Base-by-base conservation (phyloP, 108 stramenopile species). In the Discostella pseudostelligera region DNA sequence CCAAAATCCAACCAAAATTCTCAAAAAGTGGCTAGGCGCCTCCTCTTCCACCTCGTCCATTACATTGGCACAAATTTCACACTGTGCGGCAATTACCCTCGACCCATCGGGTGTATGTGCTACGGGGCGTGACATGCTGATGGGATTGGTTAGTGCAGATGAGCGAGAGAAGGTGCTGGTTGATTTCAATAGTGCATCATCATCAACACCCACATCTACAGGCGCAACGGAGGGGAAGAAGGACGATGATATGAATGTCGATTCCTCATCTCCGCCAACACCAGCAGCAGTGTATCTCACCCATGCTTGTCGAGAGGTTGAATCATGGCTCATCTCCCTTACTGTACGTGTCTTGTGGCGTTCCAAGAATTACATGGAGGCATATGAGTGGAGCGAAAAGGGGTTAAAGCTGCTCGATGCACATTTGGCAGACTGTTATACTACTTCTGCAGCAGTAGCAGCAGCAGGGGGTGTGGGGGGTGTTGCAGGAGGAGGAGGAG, bases 21-120 rank as follows among this genome's bases (percentile, higher is more conserved):
- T 92, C 17, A 84, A 88, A 43, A 81, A 89, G 40, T 95, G 90
- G 90, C 78, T 95, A 36, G 85, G 87, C 42, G 75, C 89, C 13
- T 68, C 84, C 4, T 87, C 86, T 16, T 89, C 85, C n/a, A 80
- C 84, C 3, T 79, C 90, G 65, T 16, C n/a, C n/a, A 86, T 86
- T 10, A 81, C 87, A 7, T 28, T 82, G 21, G 70, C 45, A 20
- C 71, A 76, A 28, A 82, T 90, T 53, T 63, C 83, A 35, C 21
- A 48, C 0, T 83, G 80, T 6, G 92, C 92, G 0, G 35, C 17
- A 4, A 39, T 20, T 0, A 35, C 86, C 21, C 61, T 94, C 62
- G 85, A 90, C 66, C 88, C 92, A 11, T 11, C 28, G 13, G 72
- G 76, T 1, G 21, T 7, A 9, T 70, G 74, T 56, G 74, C 72